These are phyloP conservation scores for Teunomyces tritomae DNA, from an alignment of 805 yeast genomes.

Conservation along the genomic window DNA sequence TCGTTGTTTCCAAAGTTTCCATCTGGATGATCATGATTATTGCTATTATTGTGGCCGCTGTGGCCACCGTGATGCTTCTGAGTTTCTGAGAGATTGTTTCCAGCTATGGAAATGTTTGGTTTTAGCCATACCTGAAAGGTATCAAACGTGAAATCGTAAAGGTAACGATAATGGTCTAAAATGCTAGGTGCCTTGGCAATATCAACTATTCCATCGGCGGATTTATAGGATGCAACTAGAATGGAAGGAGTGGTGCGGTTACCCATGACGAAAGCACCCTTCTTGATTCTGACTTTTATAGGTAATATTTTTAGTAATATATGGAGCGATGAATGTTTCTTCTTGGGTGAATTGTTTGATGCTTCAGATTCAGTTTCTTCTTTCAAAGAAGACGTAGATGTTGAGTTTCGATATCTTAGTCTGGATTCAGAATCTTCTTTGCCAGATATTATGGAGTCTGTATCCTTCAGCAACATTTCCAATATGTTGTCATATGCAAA, in stretches of 20 bases:
- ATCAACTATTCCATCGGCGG: conserved; percentile 59
- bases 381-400: conserved; percentile 3
- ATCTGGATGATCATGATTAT: neutral
- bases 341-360: neutral
- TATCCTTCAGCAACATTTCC: conserved; percentile 28
- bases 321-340: conserved; percentile 6
- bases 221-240: conserved; percentile 56
- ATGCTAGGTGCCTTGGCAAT: conserved; percentile 41
- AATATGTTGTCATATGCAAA: conserved; percentile 69
- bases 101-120: conserved; percentile 66
- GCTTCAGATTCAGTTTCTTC: conserved; percentile 2
- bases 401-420: conserved; percentile 11
- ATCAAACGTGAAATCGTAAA: conserved; percentile 43
- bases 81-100: neutral
- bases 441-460: conserved; percentile 9
- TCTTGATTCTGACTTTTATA: conserved; percentile 53
- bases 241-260: conserved; percentile 75
- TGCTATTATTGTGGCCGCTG: neutral
- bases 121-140: conserved; percentile 60
- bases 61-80: neutral
- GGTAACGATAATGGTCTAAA: conserved; percentile 56
- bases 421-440: conserved; percentile 14
- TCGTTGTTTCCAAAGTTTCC: neutral
- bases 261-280: conserved; percentile 77
- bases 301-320: conserved; percentile 51